Conservation (phyloP, 371 early-diverging fungal species). For the Chytridium lagenaria region DNA sequence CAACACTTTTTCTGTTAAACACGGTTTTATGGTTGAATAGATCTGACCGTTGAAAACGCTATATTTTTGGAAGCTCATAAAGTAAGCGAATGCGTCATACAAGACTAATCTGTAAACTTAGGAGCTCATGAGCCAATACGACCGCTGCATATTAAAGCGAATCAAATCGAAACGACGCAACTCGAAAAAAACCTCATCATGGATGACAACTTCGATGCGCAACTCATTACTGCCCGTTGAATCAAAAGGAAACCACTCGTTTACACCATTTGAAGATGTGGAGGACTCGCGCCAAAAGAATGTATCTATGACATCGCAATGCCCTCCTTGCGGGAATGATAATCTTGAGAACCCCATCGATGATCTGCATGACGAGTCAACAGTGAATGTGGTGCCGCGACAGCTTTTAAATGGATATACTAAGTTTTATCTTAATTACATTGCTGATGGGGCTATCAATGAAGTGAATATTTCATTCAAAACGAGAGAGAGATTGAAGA, state of each 20-base stretch:
- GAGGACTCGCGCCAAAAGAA: no score
- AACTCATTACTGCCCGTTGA: neutral
- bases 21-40: no score
- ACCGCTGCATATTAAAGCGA: neutral
- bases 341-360: no score
- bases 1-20: no score
- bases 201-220: neutral
- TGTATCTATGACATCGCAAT: no score
- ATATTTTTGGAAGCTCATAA: slow-evolving; percentile 31
- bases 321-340: no score
- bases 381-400: neutral
- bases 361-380: no score
- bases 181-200: neutral
- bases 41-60: slow-evolving; percentile 24
- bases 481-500: neutral
- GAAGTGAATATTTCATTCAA: slow-evolving; percentile 2
- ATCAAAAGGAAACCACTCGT: neutral
- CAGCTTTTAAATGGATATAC: neutral
- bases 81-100: neutral
- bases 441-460: neutral
- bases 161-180: neutral
- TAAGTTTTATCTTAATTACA: neutral
- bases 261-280: neutral
- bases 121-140: slow-evolving; percentile 11
- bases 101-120: neutral